Percentiles rank a stretch among this genome's conserved stretches.
These are phyloP conservation scores for Physocladia obscura DNA, from an alignment of 192 early-diverging fungal species.

Conservation along the genomic window DNA sequence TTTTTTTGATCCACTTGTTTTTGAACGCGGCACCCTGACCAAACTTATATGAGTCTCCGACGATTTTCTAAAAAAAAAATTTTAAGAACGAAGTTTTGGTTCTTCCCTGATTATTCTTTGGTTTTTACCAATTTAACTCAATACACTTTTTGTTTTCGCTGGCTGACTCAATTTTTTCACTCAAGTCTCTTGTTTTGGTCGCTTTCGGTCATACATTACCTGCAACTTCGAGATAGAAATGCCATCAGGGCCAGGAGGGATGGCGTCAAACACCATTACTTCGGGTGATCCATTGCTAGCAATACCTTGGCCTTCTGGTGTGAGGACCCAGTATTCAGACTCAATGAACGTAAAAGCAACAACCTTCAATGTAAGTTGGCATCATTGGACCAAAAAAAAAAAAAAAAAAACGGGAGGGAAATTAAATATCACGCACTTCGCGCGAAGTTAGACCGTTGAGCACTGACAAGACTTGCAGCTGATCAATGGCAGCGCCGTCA, in stretches of 20 bases:
- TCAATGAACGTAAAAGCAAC: constrained; percentile 77
- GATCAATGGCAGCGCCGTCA: constrained; percentile 63
- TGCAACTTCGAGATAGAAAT: constrained; percentile 83
- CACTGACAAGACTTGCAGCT: constrained; percentile 72
- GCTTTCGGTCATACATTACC: constrained; percentile 49
- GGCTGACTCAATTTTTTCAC: not conserved
- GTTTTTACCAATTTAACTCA: too few species aligned
- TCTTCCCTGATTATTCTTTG: too few species aligned
- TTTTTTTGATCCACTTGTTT: constrained; percentile 97
- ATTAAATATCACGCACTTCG: constrained; percentile 62
- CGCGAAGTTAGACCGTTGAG: constrained; percentile 81
- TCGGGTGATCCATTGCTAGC: constrained; percentile 88
- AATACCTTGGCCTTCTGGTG: constrained; percentile 85
- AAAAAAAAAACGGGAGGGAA: constrained; percentile 1
- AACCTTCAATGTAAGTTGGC: constrained; percentile 59
- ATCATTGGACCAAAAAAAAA: not conserved
- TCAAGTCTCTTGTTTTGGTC: too few species aligned
- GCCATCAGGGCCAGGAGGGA: constrained; percentile 78
- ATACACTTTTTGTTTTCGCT: not conserved
- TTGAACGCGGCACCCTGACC: constrained; percentile 95
- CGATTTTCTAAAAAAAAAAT: constrained; percentile 24
- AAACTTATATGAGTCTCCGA: constrained; percentile 79
- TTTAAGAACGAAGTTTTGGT: not conserved
- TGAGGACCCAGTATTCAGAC: constrained; percentile 77
- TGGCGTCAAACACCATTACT: constrained; percentile 83